Percentiles rank a stretch among this genome's conserved stretches.
Evolutionary conservation across 176 grass and related monocot genomes (phyloP).

Genomic region (Hyparrhenia diplandra): DNA sequence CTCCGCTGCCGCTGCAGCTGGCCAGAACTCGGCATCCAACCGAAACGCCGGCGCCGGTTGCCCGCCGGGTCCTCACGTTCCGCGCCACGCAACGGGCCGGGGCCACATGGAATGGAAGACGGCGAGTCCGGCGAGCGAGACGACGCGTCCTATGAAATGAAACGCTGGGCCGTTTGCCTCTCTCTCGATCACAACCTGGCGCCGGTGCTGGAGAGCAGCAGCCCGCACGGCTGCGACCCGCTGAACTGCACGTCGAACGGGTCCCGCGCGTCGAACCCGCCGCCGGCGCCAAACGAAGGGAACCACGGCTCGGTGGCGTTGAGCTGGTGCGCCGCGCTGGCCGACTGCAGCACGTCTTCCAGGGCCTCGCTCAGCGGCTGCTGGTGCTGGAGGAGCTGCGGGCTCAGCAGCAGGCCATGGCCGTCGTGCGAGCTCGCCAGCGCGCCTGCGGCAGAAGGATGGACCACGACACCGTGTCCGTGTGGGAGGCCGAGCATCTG

Average conservation of each 20-base stretch:
- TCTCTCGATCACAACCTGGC: constrained; percentile 39
- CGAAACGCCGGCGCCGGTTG: background rate
- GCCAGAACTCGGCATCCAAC: background rate
- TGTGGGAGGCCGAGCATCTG: constrained; percentile 30
- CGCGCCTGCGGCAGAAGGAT: constrained; percentile 13
- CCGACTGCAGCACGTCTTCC: constrained; percentile 46
- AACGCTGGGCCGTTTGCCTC: no score
- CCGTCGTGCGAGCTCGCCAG: constrained; percentile 12
- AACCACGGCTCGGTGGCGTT: constrained; percentile 19
- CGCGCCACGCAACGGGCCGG: background rate
- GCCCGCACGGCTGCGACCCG: constrained; percentile 44
- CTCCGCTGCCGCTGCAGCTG: no score
- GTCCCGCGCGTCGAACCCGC: constrained; percentile 33
- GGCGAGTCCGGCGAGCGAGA: no score
- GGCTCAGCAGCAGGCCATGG: constrained; percentile 4
- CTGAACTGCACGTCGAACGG: constrained; percentile 48
- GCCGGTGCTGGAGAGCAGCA: constrained; percentile 49
- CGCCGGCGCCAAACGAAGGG: constrained; percentile 24
- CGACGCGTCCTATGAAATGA: no score
- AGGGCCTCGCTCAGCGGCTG: constrained; percentile 26
- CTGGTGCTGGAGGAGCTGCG: background rate
- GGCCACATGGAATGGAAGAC: no score
- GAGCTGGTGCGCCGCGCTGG: constrained; percentile 8
- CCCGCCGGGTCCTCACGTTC: background rate
- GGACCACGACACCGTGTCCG: background rate